A percentile compares a stretch with the other conserved stretches of the same genome.
phyloP scores from a whole-genome alignment of 352 stramenopile species.

The Phytophthora capsici region DNA sequence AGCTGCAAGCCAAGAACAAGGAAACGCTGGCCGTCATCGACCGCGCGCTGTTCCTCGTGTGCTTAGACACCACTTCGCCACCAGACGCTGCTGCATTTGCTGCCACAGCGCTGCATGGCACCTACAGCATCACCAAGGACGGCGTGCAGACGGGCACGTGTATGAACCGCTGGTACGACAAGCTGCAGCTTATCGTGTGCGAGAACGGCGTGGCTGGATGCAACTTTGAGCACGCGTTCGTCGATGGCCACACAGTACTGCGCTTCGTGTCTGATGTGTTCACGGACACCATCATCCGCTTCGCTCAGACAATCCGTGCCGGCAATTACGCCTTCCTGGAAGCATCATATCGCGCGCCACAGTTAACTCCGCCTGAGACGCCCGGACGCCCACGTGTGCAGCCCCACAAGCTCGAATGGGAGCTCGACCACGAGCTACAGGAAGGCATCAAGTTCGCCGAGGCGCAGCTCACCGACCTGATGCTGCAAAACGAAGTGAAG shows the following conservation, averaged over 20 bases:
- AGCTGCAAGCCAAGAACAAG: slow-evolving; percentile 78
- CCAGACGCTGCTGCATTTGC: slow-evolving; percentile 77
- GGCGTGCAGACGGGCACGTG: slow-evolving; percentile 90
- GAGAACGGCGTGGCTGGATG: slow-evolving; percentile 94
- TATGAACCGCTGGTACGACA: slow-evolving; percentile 98
- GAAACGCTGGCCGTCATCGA: slow-evolving; percentile 91
- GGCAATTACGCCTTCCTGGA: slow-evolving; percentile 79
- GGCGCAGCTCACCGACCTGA: slow-evolving; percentile 93
- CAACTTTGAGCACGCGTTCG: slow-evolving; percentile 98
- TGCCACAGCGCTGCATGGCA: slow-evolving; percentile 92
- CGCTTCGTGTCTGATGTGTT: slow-evolving; percentile 91
- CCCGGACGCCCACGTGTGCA: slow-evolving; percentile 54
- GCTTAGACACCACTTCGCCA: slow-evolving; percentile 93
- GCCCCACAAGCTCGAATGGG: slow-evolving; percentile 94
- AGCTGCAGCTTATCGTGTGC: slow-evolving; percentile 96
- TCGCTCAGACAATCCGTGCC: slow-evolving; percentile 93
- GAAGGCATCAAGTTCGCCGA: slow-evolving; percentile 94
- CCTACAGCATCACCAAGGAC: slow-evolving; percentile 83
- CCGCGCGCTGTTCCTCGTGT: slow-evolving; percentile 94
- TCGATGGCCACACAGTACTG: slow-evolving; percentile 97
- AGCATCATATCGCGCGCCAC: slow-evolving; percentile 74
- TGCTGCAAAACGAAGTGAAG: slow-evolving; percentile 93
- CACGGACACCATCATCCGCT: slow-evolving; percentile 93
- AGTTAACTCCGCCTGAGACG: slow-evolving; percentile 49
- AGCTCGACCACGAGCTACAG: slow-evolving; percentile 78